Base-by-base conservation (phyloP, 1,284 basidiomycete species). In the Microbotryum intermedium region DNA sequence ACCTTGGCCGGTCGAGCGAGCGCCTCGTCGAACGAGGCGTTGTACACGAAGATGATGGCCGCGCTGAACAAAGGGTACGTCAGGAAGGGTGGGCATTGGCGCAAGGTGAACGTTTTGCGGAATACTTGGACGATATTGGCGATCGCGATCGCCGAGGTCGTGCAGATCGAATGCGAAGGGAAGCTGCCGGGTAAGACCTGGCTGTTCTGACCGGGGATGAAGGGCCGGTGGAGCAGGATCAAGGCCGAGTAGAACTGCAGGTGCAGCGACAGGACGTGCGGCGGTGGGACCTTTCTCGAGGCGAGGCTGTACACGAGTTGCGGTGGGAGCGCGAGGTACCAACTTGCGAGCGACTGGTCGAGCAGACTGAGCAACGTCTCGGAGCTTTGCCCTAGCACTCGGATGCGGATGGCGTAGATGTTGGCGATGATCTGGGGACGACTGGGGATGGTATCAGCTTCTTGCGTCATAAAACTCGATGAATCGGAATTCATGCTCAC, bases 171-270 rank as follows among this genome's bases (percentile, higher is more conserved):
- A 67, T 87, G 85, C 20, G 59, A 61, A 3, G 66, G 66, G 34
- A 68, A 65, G 42, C 18, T 53, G 67, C 82, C 83, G 66, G 83
- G 85, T 67, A 82, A 80, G 26, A 83, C 79, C 26, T 78, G 76
- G 21, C 79, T 79, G 55, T 81, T 79, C 16, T 75, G 75, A 10
- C 84, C 57, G 1, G 66, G 66, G 18, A 67, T 67, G 57, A 65
- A 90, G 5, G 88, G 88, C 20, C 89, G 81, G 73, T 90, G 86
- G 34, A 91, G 75, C 30, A 91, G 74, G 34, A 91, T 75, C 21
- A 87, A 82, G 3, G 86, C 82, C 70, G 85, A 87, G 86, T 88
- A 91, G 71, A 90, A 90, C 70, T 88, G 84, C 82, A 89, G 85
- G 71, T 91, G 88, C 47, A 91, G 76, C 30, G 84, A 84, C 55